Percentiles rank a stretch among this genome's conserved stretches.
Conservation (phyloP, 176 grass and related monocot species). For the Carex pumila region DNA sequence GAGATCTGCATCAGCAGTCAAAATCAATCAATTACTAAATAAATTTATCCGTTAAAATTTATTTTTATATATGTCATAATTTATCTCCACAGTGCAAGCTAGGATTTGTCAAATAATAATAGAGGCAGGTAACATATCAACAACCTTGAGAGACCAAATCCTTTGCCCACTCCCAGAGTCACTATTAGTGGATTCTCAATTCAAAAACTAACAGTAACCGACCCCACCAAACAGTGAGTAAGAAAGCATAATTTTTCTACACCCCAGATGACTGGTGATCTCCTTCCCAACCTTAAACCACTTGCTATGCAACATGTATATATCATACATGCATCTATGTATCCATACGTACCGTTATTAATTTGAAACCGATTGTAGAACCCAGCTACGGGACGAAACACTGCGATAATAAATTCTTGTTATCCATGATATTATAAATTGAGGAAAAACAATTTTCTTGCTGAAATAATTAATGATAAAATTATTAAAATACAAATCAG, state of each 20-base stretch:
- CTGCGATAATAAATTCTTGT: background rate
- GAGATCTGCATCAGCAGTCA: background rate
- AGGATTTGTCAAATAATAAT: background rate
- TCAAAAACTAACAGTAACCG: too few relatives aligned
- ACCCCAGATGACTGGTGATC: too few relatives aligned
- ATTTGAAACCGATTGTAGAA: background rate
- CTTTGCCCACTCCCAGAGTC: too few relatives aligned
- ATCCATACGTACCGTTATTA: background rate
- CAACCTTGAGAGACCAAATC: background rate
- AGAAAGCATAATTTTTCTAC: too few relatives aligned
- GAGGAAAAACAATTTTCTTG: background rate
- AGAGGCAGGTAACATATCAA: conserved; percentile 4
- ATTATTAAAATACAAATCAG: too few relatives aligned
- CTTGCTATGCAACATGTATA: background rate
- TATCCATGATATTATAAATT: too few relatives aligned
- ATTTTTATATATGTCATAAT: background rate
- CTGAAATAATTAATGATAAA: background rate
- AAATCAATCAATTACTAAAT: background rate
- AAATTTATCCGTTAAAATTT: background rate
- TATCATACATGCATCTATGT: background rate
- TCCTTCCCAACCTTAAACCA: background rate
- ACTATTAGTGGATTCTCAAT: too few relatives aligned
- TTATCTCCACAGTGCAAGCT: background rate
- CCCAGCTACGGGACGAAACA: background rate
- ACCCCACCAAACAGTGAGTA: too few relatives aligned